phyloP scores from a whole-genome alignment of 352 stramenopile genomes.

The Phytophthora foliorum region DNA sequence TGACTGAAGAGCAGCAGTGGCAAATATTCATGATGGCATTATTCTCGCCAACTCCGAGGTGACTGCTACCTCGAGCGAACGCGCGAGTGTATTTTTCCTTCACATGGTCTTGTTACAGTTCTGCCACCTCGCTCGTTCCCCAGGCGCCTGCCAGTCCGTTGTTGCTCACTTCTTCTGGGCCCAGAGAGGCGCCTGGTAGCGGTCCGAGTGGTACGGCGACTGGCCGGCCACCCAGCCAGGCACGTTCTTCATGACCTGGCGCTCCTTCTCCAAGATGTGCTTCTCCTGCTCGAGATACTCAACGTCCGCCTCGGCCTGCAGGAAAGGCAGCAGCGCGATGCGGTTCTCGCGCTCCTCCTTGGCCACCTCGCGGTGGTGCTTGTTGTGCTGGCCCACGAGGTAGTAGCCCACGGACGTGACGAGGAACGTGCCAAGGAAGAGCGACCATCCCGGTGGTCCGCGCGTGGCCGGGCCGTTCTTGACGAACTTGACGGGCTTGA shows the following conservation, averaged over 20 bases:
- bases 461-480: constrained; percentile 72
- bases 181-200: constrained; percentile 84
- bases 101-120: constrained; percentile 38
- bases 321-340: constrained; percentile 93
- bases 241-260: constrained; percentile 96
- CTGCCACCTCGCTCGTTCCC: constrained; percentile 9
- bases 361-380: constrained; percentile 66
- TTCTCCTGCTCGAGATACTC: constrained; percentile 90
- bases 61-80: constrained; percentile 19
- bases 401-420: constrained; percentile 83
- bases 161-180: constrained; percentile 79
- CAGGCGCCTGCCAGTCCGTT: neutral
- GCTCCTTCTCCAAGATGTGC: constrained; percentile 92
- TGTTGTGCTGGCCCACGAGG: constrained; percentile 83
- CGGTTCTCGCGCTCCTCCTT: constrained; percentile 93
- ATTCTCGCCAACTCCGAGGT: constrained; percentile 17
- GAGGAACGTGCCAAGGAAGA: constrained; percentile 80
- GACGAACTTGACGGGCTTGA: constrained; percentile 73
- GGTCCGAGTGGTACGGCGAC: constrained; percentile 90
- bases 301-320: constrained; percentile 97
- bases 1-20: constrained; percentile 22
- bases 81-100: constrained; percentile 33
- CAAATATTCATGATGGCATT: constrained; percentile 35
- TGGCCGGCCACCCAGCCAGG: constrained; percentile 92
- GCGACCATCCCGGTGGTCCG: constrained; percentile 80